Percentiles rank a stretch among this genome's conserved stretches.
phyloP scores from a whole-genome alignment of 805 yeast species.

The Wickerhamomyces silvicola region DNA sequence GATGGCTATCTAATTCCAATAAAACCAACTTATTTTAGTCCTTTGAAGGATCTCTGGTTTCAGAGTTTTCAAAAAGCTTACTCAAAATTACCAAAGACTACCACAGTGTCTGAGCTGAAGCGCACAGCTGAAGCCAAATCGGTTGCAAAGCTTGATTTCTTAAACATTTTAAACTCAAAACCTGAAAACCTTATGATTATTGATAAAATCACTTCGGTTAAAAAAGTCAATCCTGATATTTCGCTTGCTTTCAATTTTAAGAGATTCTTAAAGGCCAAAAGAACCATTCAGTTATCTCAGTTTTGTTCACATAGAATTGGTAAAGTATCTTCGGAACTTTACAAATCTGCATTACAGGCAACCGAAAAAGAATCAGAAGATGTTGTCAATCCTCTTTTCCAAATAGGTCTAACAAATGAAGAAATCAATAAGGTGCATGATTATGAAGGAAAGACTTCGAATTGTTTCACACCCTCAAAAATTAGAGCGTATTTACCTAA shows the following conservation, averaged over 20 bases:
- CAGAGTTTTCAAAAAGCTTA: constrained; percentile 35
- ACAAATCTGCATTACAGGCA: constrained; percentile 45
- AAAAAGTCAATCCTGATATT: constrained; percentile 41
- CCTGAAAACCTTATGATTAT: constrained; percentile 24
- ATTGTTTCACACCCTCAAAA: constrained; percentile 38
- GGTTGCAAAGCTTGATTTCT: constrained; percentile 32
- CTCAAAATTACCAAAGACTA: constrained; percentile 29
- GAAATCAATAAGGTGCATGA: constrained; percentile 25
- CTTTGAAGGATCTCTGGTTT: constrained; percentile 33
- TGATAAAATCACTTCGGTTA: constrained; percentile 30
- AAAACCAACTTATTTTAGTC: constrained; percentile 28
- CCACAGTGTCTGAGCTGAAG: constrained; percentile 45
- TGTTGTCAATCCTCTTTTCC: constrained; percentile 30
- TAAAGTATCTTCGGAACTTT: constrained; percentile 55
- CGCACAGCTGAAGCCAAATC: constrained; percentile 56
- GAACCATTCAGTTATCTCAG: constrained; percentile 57
- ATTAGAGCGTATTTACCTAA: constrained; percentile 34
- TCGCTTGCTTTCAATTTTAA: constrained; percentile 57
- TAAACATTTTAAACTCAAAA: constrained; percentile 28
- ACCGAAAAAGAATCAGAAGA: constrained; percentile 53
- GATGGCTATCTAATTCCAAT: constrained; percentile 49
- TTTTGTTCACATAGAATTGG: constrained; percentile 69
- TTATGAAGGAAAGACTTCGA: constrained; percentile 25
- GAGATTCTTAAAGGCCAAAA: constrained; percentile 58
- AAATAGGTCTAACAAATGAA: constrained; percentile 47